Percentiles rank a stretch among this genome's conserved stretches.
Evolutionary conservation across 768 basidiomycete genomes (phyloP).

Genomic region (Glaciozyma martinii): DNA sequence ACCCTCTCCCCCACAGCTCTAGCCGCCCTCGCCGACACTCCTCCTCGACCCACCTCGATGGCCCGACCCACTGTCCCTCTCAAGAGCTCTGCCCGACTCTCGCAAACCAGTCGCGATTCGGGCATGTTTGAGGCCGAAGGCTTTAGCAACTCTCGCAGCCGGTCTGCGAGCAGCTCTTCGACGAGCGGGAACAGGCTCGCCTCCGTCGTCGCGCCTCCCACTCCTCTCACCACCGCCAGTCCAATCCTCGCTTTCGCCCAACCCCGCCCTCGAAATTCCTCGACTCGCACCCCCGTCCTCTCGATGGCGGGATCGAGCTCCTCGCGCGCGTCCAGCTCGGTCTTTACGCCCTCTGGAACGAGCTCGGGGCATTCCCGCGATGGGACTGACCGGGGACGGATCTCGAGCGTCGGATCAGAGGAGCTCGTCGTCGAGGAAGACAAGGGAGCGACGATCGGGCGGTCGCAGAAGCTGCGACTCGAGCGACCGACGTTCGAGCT

Average conservation of each 20-base stretch:
- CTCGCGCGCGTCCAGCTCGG: slow-evolving; percentile 9
- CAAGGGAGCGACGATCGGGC: background rate
- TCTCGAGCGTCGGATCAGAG: background rate
- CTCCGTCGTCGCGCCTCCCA: background rate
- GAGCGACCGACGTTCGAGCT: background rate
- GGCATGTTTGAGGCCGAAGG: background rate
- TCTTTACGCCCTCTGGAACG: background rate
- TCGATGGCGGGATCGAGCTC: slow-evolving; percentile 17
- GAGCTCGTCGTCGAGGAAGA: slow-evolving; percentile 1
- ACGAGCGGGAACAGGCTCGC: background rate
- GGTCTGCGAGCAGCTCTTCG: background rate
- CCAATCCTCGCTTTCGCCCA: background rate
- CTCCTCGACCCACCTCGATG: slow-evolving; percentile 4
- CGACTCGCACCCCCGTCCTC: slow-evolving; percentile 12
- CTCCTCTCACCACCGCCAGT: background rate
- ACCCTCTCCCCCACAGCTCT: slow-evolving; percentile 10
- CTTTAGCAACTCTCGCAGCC: background rate
- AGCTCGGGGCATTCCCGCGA: background rate
- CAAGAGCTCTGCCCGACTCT: slow-evolving; percentile 9
- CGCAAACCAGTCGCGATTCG: background rate
- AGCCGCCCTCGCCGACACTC: slow-evolving; percentile 14
- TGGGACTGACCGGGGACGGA: background rate
- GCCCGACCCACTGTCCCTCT: slow-evolving; percentile 2
- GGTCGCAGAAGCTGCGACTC: background rate
- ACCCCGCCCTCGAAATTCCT: slow-evolving; percentile 1